Evolutionary conservation across 2,329 filamentous ascomycete genomes (phyloP), one percentile per base, ranked within the genome.

Genomic region (Fusarium neocosmosporiellum): DNA sequence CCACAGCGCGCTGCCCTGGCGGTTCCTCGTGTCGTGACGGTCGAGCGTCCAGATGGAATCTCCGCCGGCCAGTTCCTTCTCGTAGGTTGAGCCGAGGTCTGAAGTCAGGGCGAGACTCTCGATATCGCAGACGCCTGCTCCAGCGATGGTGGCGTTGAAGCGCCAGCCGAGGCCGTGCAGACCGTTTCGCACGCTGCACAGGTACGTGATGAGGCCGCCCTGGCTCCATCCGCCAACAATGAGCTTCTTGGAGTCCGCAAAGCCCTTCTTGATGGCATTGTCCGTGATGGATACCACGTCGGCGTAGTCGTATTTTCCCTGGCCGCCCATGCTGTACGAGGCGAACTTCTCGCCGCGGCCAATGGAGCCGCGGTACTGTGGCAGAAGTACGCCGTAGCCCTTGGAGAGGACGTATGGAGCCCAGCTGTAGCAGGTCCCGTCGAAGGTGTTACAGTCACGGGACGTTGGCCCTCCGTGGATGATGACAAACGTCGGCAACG

Each of bases 201-300:
- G 76, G 67, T 82, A 84, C 3, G 79, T 75, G 1, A 85, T 68
- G 16, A 80, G 81, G 2, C 83, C 83, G 11, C 83, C 83, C 67
- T 84, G 81, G 24, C 78, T 80, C 75, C 77, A 82, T 1, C 83
- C 83, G 2, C 80, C 81, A 0, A 83, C 80, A 2, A 82, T 70
- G 1, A 85, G 69, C 3, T 75, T 77, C 3, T 79, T 55, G 1
- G 69, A 37, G 33, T 85, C 77, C 0, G 80, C 79, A 4, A 78
- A 77, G 0, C 81, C 79, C 6, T 75, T 41, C 18, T 75, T 71
- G 57, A 85, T 78, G 9, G 80, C 80, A 22, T 78, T 53, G 20
- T 83, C 71, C 0, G 79, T 81, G 34, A 82, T 68, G 0, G 80
- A 73, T 1, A 84, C 74, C 0, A 84, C 67, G 62, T 85, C 83